phyloP scores from a whole-genome alignment of 331 rosid species.

The Pyracantha coccinea region DNA sequence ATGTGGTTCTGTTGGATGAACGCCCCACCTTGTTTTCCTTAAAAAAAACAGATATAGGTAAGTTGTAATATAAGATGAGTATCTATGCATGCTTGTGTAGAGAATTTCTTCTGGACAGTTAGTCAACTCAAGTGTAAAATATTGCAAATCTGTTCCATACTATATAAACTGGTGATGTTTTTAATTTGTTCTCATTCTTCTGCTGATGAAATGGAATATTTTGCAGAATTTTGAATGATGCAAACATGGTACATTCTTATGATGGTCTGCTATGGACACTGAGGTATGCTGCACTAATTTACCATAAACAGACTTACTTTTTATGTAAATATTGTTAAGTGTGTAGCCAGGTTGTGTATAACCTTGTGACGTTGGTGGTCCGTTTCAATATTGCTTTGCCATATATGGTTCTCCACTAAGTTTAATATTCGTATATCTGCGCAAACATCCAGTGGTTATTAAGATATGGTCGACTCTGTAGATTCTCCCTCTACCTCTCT shows the following conservation, averaged over 20 bases:
- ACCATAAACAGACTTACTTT: not conserved
- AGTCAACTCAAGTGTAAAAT: not conserved
- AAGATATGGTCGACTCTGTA: not conserved
- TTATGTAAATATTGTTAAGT: not conserved
- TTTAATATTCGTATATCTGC: not conserved
- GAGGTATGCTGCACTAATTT: conserved; percentile 46
- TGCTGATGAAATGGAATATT: conserved; percentile 19
- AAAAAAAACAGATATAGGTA: not conserved
- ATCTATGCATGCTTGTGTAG: conserved; percentile 9
- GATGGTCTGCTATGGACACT: conserved; percentile 91
- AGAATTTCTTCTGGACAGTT: conserved; percentile 11
- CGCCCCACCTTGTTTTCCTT: not conserved
- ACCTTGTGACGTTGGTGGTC: not conserved
- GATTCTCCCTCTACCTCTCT: not conserved
- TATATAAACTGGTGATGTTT: not conserved
- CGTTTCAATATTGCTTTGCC: not conserved
- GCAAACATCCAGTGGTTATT: not conserved
- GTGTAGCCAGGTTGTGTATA: not conserved
- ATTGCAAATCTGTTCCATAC: not conserved
- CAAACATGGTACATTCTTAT: conserved; percentile 66
- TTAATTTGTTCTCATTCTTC: not conserved
- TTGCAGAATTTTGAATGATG: conserved; percentile 83
- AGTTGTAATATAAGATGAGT: no score
- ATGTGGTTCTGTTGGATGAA: not conserved
- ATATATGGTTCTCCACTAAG: not conserved